These are phyloP conservation scores for Leccinum griseonigrum DNA, from an alignment of 1,284 basidiomycete genomes.

Conservation along the genomic window DNA sequence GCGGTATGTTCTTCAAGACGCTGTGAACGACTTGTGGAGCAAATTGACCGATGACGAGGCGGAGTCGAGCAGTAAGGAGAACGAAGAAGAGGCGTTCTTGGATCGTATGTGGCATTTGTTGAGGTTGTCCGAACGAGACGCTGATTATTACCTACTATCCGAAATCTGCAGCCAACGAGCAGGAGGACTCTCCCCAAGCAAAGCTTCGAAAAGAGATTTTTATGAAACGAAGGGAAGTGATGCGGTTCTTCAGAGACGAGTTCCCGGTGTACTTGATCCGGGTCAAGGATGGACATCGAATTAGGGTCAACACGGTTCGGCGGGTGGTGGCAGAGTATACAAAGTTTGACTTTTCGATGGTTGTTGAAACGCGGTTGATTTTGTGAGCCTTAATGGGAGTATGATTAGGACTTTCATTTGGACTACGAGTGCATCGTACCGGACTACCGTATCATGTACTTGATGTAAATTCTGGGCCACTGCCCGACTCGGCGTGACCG, in stretches of 20 bases:
- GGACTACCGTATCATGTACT: too few species aligned
- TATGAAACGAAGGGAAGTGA: constrained; percentile 18
- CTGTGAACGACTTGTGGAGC: not conserved
- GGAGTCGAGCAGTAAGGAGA: not conserved
- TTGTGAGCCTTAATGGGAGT: constrained; percentile 11
- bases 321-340: constrained; percentile 15
- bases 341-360: constrained; percentile 21
- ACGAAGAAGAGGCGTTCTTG: not conserved
- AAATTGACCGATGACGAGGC: not conserved
- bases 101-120: constrained; percentile 5
- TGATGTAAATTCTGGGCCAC: too few species aligned
- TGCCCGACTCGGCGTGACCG: too few species aligned
- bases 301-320: constrained; percentile 17
- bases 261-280: constrained; percentile 24
- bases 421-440: not conserved
- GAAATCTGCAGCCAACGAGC: not conserved
- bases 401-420: not conserved
- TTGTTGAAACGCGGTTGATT: constrained; percentile 17
- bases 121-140: not conserved
- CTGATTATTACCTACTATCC: constrained; percentile 3
- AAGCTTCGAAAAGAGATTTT: constrained; percentile 19
- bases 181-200: constrained; percentile 5
- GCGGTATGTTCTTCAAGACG: constrained; percentile 13
- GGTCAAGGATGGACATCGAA: constrained; percentile 9
- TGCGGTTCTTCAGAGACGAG: constrained; percentile 12